Conservation (phyloP, 345 rosid species). For the Eucalyptus decipiens region DNA sequence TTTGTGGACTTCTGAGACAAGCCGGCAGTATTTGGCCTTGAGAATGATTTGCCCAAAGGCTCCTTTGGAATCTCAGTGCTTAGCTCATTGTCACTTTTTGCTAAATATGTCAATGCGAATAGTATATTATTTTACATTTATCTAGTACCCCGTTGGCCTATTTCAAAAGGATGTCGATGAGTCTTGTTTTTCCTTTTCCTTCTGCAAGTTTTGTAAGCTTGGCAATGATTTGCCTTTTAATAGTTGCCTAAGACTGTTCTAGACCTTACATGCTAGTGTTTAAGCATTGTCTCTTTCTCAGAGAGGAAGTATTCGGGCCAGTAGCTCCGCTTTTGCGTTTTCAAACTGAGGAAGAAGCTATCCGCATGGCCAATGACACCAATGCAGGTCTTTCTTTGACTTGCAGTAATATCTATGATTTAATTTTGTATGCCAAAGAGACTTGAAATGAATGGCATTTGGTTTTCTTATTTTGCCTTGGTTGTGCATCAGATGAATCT, state of each 20-base stretch:
- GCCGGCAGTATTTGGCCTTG: neutral
- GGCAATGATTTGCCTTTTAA: neutral
- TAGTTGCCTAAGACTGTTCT: neutral
- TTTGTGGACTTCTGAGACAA: neutral
- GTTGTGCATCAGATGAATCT: neutral
- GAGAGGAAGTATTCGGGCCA: constrained; percentile 97
- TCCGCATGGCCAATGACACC: constrained; percentile 71
- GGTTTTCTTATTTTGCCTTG: neutral
- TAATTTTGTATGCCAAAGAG: neutral
- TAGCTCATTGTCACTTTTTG: neutral
- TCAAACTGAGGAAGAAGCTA: constrained; percentile 89
- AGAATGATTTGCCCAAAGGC: neutral
- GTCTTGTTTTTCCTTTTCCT: neutral
- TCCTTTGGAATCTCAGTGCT: neutral
- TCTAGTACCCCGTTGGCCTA: neutral
- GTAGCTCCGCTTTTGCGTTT: constrained; percentile 82
- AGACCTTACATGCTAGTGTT: neutral
- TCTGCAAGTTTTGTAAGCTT: neutral
- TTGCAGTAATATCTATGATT: neutral
- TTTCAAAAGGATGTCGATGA: neutral
- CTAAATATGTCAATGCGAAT: neutral
- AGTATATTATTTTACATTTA: neutral
- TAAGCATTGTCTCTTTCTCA: constrained; percentile 2
- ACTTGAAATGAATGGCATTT: neutral
- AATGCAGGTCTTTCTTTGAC: constrained; percentile 45